Evolutionary conservation across 495 filamentous ascomycete species (phyloP).

Genomic region (Talaromyces ruber): DNA sequence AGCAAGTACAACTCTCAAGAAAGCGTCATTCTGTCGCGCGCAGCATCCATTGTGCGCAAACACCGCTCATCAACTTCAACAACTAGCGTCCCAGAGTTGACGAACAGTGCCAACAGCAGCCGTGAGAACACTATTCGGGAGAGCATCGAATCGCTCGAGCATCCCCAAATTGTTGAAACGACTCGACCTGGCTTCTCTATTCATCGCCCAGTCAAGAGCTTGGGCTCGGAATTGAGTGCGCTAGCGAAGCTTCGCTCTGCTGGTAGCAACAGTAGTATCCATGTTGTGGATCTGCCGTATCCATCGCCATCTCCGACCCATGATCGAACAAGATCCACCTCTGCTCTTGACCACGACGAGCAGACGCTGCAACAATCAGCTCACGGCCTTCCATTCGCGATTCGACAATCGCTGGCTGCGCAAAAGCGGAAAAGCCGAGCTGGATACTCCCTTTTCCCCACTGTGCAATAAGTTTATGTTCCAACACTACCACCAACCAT

Average conservation of each 20-base stretch:
- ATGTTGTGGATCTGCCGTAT: constrained; percentile 13
- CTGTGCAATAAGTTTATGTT: constrained; percentile 8
- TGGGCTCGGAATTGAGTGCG: constrained; percentile 23
- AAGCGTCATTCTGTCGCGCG: constrained; percentile 42
- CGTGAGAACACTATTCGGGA: constrained; percentile 33
- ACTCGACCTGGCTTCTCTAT: constrained; percentile 20
- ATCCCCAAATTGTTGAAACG: constrained; percentile 6
- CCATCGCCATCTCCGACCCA: constrained; percentile 11
- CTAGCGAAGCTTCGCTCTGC: constrained; percentile 17
- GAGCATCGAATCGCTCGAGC: constrained; percentile 21
- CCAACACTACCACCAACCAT: not conserved
- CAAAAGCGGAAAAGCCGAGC: constrained; percentile 26
- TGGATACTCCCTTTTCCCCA: constrained; percentile 40
- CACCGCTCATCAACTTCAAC: constrained; percentile 48
- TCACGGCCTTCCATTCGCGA: constrained; percentile 2
- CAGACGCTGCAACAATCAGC: not conserved
- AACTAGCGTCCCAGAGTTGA: constrained; percentile 48
- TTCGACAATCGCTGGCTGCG: constrained; percentile 4
- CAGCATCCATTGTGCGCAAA: constrained; percentile 40
- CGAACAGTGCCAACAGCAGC: constrained; percentile 39
- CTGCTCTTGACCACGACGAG: constrained; percentile 10
- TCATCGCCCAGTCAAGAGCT: constrained; percentile 35
- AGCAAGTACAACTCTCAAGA: constrained; percentile 53
- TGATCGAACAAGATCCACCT: constrained; percentile 31
- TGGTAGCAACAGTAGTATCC: constrained; percentile 17